These are phyloP conservation scores for Aspergillus versicolor DNA, from an alignment of 2,329 filamentous ascomycete species.

Conservation along the genomic window DNA sequence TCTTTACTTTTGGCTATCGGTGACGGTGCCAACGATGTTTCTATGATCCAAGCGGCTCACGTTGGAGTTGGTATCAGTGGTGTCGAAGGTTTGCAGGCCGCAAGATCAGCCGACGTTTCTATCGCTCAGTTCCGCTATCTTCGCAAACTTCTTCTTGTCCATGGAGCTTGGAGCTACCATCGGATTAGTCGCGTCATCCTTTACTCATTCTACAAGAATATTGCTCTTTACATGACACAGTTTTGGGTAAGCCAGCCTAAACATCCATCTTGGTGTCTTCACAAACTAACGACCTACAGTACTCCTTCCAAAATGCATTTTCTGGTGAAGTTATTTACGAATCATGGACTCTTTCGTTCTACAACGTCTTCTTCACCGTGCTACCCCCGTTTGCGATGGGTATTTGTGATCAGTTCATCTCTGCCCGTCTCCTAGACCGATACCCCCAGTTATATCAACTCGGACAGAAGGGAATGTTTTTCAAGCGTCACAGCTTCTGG, in stretches of 20 bases:
- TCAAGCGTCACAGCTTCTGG: constrained; percentile 87
- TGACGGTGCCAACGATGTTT: constrained; percentile 98
- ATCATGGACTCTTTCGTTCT: constrained; percentile 98
- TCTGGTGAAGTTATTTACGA: constrained; percentile 98
- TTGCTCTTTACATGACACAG: constrained; percentile 96
- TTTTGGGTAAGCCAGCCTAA: constrained; percentile 73
- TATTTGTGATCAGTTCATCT: constrained; percentile 97
- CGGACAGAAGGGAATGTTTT: constrained; percentile 90
- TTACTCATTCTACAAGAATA: constrained; percentile 99
- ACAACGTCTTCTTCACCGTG: constrained; percentile 97
- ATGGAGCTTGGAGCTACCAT: constrained; percentile 97
- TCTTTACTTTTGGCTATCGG: constrained; percentile 92
- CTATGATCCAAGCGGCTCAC: constrained; percentile 98
- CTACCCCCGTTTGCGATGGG: constrained; percentile 90
- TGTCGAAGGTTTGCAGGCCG: constrained; percentile 93
- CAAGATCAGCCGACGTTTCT: constrained; percentile 89
- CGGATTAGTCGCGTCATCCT: constrained; percentile 95
- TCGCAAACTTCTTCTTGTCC: constrained; percentile 88
- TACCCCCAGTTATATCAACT: constrained; percentile 95
- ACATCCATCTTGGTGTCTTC: background rate
- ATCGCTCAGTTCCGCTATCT: constrained; percentile 96
- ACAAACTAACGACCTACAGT: constrained; percentile 54
- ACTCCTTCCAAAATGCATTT: constrained; percentile 97
- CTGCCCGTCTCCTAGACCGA: constrained; percentile 84
- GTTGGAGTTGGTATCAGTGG: constrained; percentile 97